Evolutionary conservation across 164 flowering plant genomes (phyloP).

Genomic region (Paratinospora sagittata): DNA sequence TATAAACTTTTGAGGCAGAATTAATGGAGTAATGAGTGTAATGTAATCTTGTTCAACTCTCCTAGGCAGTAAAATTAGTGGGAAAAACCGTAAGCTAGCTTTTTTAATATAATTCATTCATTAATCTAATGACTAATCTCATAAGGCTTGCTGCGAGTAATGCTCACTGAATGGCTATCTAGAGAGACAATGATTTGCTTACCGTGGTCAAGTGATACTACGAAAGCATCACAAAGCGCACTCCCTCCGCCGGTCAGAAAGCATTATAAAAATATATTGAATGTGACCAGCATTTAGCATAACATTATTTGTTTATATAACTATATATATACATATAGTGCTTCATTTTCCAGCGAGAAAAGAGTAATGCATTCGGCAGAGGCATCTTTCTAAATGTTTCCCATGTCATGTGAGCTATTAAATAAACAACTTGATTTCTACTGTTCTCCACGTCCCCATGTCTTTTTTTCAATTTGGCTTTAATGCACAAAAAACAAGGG

Average conservation of each 20-base stretch:
- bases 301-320: not conserved
- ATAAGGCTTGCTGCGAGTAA: not conserved
- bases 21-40: too few species aligned
- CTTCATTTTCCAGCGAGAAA: not conserved
- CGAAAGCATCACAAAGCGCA: not conserved
- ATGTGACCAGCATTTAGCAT: not conserved
- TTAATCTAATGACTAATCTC: too few species aligned
- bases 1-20: too few species aligned
- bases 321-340: not conserved
- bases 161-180: not conserved
- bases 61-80: too few species aligned
- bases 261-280: not conserved
- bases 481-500: conserved; percentile 13
- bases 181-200: not conserved
- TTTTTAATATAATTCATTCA: too few species aligned
- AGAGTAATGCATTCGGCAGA: not conserved
- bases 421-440: conserved; percentile 9
- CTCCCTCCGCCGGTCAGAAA: not conserved
- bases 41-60: too few species aligned
- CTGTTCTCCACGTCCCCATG: conserved; percentile 8
- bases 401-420: conserved; percentile 1
- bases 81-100: not conserved
- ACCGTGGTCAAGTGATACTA: not conserved
- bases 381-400: not conserved
- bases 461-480: not conserved